Base-by-base conservation (phyloP, 1,284 basidiomycete species). In the Naganishia liquefaciens region DNA sequence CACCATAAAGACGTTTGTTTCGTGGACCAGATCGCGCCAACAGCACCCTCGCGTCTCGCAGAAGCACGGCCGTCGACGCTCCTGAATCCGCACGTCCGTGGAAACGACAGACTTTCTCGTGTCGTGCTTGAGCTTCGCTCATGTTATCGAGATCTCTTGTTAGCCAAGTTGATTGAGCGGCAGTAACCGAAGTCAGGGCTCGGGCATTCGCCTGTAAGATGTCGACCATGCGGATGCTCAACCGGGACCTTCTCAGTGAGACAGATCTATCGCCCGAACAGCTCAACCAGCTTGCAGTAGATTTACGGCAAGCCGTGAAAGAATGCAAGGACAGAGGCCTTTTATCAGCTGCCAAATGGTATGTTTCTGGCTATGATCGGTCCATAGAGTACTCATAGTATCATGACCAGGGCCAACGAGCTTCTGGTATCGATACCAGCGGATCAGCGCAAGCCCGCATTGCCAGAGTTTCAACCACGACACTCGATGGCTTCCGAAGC, bases 291-390 rank as follows among this genome's bases (percentile, higher is more conserved):
- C 71, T 79, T 61, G 77, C 77, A 0, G 70, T 76, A 43, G 77
- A 80, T 17, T 68, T 80, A 6, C 68, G 79, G 15, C 62, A 65
- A 17, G 71, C 78, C 0, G 69, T 76, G 7, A 67, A 71, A 27
- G 78, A 80, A 65, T 73, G 79, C 37, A 69, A 71, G 60, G 78
- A 79, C 58, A 66, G 79, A 40, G 79, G 79, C 0, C 68, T 80
- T 30, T 65, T 78, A 43, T 74, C 77, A 2, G 73, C 76, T 4
- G 72, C 78, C 2, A 79, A 79, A 65, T 80, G 79, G 79, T 78
- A 37, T 19, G 33, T 53, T 49, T 13, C 27, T 28, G n/a, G 27
- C 19, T 39, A 9, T 42, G 44, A 23, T 50, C 25, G 23, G 23
- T 2, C 19, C 11, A 42, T 17, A 57, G n/a, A 33, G 10, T 25